Conservation (phyloP, 2,329 filamentous ascomycete species). For the Blastomyces emzantsi region DNA sequence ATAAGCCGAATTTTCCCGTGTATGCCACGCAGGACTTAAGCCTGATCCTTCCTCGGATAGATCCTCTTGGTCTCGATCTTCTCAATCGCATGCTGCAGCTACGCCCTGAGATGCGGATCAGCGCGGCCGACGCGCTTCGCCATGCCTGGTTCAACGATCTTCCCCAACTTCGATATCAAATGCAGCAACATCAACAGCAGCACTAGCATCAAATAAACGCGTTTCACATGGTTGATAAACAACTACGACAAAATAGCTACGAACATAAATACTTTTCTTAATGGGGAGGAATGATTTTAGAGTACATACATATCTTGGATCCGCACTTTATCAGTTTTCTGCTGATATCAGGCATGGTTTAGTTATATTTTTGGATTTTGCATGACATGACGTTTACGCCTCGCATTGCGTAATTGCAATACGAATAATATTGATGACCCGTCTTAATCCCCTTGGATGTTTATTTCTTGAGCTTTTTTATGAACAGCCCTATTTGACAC, state of each 20-base stretch:
- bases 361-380: background rate
- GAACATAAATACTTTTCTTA: background rate
- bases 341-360: background rate
- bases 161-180: constrained; percentile 44
- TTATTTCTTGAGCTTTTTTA: background rate
- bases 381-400: background rate
- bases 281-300: no score
- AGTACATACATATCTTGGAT: background rate
- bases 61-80: constrained; percentile 79
- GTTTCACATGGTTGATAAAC: background rate
- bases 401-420: background rate
- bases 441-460: background rate
- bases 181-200: constrained; percentile 14
- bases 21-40: constrained; percentile 88
- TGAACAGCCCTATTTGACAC: background rate
- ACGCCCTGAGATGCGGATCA: constrained; percentile 82
- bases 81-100: constrained; percentile 87
- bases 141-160: constrained; percentile 84
- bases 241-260: background rate
- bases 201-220: background rate
- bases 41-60: constrained; percentile 81
- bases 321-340: background rate
- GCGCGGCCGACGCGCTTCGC: constrained; percentile 72
- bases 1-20: constrained; percentile 89
- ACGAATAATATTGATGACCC: background rate